Conservation (phyloP, 2,329 filamentous ascomycete genomes). For the Talaromyces islandicus region DNA sequence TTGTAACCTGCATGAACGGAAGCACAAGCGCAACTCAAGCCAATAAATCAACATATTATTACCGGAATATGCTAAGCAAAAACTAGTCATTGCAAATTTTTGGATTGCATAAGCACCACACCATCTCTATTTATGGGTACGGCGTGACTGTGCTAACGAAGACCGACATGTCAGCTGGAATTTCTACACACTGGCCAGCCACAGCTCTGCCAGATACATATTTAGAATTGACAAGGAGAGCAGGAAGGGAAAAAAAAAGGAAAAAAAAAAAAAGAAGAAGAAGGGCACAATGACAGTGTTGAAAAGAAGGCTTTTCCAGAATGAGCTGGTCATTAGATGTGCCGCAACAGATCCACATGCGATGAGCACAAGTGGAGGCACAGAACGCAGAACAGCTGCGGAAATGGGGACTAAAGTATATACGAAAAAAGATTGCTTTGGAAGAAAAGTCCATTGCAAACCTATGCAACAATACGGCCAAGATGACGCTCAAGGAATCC, state of each 20-base stretch:
- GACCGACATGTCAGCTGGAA: background rate
- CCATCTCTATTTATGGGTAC: too few species aligned
- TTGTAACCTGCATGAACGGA: background rate
- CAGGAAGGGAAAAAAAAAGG: too few species aligned
- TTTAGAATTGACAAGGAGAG: too few species aligned
- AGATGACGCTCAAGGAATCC: conserved; percentile 15
- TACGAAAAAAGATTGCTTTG: conserved; percentile 17
- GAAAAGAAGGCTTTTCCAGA: conserved; percentile 18
- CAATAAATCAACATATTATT: background rate
- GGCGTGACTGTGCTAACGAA: too few species aligned
- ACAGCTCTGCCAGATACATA: background rate
- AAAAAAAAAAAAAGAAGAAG: too few species aligned
- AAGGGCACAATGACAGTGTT: too few species aligned
- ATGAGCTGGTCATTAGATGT: conserved; percentile 13
- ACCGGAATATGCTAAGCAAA: background rate
- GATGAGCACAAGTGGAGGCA: conserved; percentile 12
- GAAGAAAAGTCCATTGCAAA: conserved; percentile 14
- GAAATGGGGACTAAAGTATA: conserved; percentile 16
- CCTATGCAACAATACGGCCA: conserved; percentile 13
- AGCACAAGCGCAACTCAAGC: background rate
- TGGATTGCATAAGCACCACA: too few species aligned
- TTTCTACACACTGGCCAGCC: background rate
- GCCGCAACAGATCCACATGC: conserved; percentile 8
- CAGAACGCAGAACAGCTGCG: conserved; percentile 13
- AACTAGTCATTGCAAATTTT: background rate